Base-by-base conservation (phyloP, 2,329 filamentous ascomycete genomes). In the Fusarium sp. region DNA sequence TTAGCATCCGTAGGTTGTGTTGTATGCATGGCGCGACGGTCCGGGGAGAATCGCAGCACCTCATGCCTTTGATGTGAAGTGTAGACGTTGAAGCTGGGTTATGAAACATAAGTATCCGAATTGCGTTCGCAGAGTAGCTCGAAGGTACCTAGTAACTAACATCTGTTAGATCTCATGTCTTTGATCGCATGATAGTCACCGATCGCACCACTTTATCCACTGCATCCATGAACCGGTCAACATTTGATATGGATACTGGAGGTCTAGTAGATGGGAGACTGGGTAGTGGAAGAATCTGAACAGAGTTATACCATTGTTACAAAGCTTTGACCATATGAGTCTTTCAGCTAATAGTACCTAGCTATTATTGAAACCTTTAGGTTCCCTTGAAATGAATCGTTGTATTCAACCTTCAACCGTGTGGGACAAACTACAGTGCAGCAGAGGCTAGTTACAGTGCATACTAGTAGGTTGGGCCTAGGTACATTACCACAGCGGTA, bases 121-220 rank as follows among this genome's bases (percentile, higher is more conserved):
- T 13, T 31, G 28, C 13, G 10, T 31, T 31, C 28, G 28, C 10
- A 31, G 28, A 31, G 28, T 31, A 31, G 13, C 28, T 31, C 13
- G 10, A 31, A 11, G 28, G 28, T 31, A 31, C 28, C 28, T 31
- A 31, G 28, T 31, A 31, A 18, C 34, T 42, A 18, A 45, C 24
- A 50, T 54, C 18, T 38, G 40, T 31, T 44, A 33, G 42, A 38
- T 14, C 18, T 42, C 28, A 24, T 39, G 28, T 31, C 36, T 51
- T 45, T 34, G 40, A 24, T 38, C 56, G 39, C 46, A 68, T 57
- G 36, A 44, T 33, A 43, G 13, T 18, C 36, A 26, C 17, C 34
- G 22, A 52, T 60, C 53, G 42, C 52, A 53, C 57, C 62, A 63
- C 50, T 51, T 33, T 24, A 55, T n/a, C 50, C 46, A 50, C n/a